A percentile compares a stretch with the other conserved stretches of the same genome.
Conservation (phyloP, 179 eudicot species). For the Sideroxylon spinosum region DNA sequence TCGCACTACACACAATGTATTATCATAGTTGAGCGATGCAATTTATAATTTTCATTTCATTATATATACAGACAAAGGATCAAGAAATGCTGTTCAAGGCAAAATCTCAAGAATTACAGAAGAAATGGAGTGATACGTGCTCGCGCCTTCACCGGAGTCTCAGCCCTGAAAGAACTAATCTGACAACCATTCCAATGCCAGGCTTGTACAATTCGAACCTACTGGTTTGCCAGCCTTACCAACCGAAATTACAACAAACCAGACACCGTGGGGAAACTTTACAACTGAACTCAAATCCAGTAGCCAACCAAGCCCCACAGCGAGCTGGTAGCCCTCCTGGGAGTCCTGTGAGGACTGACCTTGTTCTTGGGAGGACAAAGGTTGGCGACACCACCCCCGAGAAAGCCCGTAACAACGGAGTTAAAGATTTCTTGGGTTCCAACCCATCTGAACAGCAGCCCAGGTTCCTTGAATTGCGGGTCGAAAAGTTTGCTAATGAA, state of each 20-base stretch:
- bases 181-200: constrained; percentile 44
- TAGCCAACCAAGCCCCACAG: constrained; percentile 21
- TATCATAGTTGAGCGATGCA: neutral
- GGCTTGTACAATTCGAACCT: constrained; percentile 54
- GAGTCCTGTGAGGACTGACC: constrained; percentile 80
- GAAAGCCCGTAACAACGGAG: constrained; percentile 20
- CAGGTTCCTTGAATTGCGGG: constrained; percentile 26
- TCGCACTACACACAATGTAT: neutral
- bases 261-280: constrained; percentile 41
- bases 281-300: constrained; percentile 40
- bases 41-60: constrained; percentile 2
- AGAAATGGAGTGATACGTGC: constrained; percentile 85
- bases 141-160: constrained; percentile 55
- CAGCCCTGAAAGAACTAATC: constrained; percentile 38
- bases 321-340: constrained; percentile 34
- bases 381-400: constrained; percentile 20
- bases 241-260: constrained; percentile 44
- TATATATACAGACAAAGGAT: constrained; percentile 50
- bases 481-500: constrained; percentile 35
- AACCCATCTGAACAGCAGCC: constrained; percentile 47
- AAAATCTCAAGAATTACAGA: constrained; percentile 64
- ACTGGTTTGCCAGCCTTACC: constrained; percentile 47
- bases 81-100: constrained; percentile 45
- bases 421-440: constrained; percentile 55
- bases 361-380: constrained; percentile 59